Base-by-base conservation (phyloP, 2,329 filamentous ascomycete genomes). In the Gaeumannomyces tritici region DNA sequence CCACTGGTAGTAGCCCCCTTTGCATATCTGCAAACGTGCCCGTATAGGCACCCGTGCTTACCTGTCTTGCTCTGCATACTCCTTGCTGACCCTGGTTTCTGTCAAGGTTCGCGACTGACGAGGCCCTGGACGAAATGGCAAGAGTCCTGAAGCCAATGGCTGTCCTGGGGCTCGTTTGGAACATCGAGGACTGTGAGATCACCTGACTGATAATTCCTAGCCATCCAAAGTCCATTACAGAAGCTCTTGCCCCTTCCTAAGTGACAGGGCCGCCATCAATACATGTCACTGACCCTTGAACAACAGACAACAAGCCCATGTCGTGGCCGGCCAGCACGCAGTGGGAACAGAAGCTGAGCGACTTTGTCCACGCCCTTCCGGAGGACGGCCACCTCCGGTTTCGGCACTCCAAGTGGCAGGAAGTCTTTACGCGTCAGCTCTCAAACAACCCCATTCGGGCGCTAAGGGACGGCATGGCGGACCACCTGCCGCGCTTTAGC, bases 131-230 rank as follows among this genome's bases (percentile, higher is more conserved):
- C 57, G 87, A 90, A 67, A 87, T 91, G 8, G 80, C 85, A 66
- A 82, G 88, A 58, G 80, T 89, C 0, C 73, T 91, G 59, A 82
- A 81, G 68, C 84, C 84, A 0, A 80, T 80, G 8, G 82, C 82
- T 8, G 77, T 78, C 31, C 76, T 91, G 31, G 88, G 85, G 18
- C 73, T 89, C 71, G 86, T 91, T 61, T 91, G 89, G 89, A 91
- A 90, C 67, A 77, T 87, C 64, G 88, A 90, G 71, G 85, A 89
- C 66, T 90, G 87, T 87, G 73, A 69, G 80, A 24, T 75, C 62
- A 59, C 42, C 8, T 42, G 15, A 8, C 1, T 33, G 4, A 18
- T 18, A 21, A 12, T 21, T n/a, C 35, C 8, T 28, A 24, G n/a
- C 31, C 5, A n/a, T 29, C 26, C 15, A 51, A 24, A 9, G 42